Conservation (phyloP, 2,329 filamentous ascomycete genomes). For the Hymenoscyphus occultus region DNA sequence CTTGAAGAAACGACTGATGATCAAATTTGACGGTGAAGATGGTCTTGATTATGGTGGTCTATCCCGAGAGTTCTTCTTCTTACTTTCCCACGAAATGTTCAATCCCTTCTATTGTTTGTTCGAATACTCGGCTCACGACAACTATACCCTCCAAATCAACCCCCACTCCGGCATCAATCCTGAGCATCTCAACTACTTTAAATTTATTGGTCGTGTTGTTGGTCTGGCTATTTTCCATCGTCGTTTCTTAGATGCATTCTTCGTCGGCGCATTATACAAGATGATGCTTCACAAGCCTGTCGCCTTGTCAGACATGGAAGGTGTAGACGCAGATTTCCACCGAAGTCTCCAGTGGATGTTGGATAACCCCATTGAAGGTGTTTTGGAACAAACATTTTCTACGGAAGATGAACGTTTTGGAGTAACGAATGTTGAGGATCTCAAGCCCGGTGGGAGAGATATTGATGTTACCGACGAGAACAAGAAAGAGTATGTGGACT, state of each 20-base stretch:
- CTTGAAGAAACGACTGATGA: conserved; percentile 97
- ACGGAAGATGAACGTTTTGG: conserved; percentile 98
- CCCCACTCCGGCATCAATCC: conserved; percentile 99
- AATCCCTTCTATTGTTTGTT: conserved; percentile 99
- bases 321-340: conserved; percentile 97
- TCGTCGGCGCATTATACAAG: conserved; percentile 98
- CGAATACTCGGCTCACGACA: conserved; percentile 99
- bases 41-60: conserved; percentile 97
- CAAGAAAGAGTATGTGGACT: conserved; percentile 97
- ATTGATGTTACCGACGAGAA: conserved; percentile 98
- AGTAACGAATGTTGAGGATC: conserved; percentile 87
- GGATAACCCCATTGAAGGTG: conserved; percentile 95
- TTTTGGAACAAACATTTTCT: conserved; percentile 92
- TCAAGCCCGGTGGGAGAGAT: conserved; percentile 84
- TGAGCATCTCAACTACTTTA: conserved; percentile 99
- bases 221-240: conserved; percentile 97
- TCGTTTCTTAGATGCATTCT: conserved; percentile 96
- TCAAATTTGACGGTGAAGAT: conserved; percentile 98
- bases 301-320: conserved; percentile 92
- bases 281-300: conserved; percentile 97
- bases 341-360: conserved; percentile 95
- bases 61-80: conserved; percentile 98
- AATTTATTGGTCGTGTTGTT: conserved; percentile 97
- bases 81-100: conserved; percentile 99
- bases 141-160: conserved; percentile 99